These are phyloP conservation scores for Dothiorella sarmentorum DNA, from an alignment of 2,329 filamentous ascomycete genomes.

Conservation along the genomic window DNA sequence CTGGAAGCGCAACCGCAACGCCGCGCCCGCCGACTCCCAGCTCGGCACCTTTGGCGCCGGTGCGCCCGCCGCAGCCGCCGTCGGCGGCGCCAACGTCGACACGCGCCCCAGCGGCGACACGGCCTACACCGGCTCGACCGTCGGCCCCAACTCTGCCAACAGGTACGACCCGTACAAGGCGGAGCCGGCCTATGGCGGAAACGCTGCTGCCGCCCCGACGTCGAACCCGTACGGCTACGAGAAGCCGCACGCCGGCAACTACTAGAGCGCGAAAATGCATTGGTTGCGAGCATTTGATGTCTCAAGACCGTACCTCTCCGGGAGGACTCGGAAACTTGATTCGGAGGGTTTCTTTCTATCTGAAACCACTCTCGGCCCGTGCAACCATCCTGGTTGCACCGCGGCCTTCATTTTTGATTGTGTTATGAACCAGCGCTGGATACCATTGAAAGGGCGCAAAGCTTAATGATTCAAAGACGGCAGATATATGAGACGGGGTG, in stretches of 20 bases:
- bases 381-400: background rate
- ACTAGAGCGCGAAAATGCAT: background rate
- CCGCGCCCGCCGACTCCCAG: conserved; percentile 42
- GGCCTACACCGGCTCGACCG: conserved; percentile 49
- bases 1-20: conserved; percentile 38
- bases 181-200: conserved; percentile 23
- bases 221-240: conserved; percentile 41
- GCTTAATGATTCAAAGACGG: no score
- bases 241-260: conserved; percentile 20
- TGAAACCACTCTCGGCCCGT: background rate
- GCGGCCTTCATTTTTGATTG: background rate
- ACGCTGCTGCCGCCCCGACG: conserved; percentile 44
- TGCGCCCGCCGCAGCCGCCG: conserved; percentile 27
- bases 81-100: conserved; percentile 29
- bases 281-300: background rate
- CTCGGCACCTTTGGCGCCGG: conserved; percentile 35
- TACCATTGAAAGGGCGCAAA: background rate
- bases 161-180: conserved; percentile 29
- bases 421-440: conserved; percentile 7
- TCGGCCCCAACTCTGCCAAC: conserved; percentile 34
- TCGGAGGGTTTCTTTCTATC: background rate
- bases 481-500: background rate
- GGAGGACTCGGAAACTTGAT: background rate
- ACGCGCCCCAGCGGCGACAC: conserved; percentile 49
- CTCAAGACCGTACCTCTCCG: background rate